Evolutionary conservation across 306 rosid genomes (phyloP).

Genomic region (Trichosanthes truncata): DNA sequence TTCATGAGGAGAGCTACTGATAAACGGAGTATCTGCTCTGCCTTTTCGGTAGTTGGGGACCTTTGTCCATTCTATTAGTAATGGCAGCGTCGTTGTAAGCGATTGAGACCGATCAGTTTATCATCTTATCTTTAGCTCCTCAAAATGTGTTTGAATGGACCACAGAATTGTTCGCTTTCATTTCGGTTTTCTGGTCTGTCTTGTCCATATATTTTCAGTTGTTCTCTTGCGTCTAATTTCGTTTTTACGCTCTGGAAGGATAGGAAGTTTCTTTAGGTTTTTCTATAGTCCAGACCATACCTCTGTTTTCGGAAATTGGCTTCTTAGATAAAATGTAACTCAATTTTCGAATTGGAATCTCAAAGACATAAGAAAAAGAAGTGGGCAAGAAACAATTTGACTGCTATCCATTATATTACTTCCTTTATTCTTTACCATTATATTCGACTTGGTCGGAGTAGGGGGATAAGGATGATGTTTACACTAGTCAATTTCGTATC

Average conservation of each 20-base stretch:
- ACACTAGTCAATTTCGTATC: not conserved
- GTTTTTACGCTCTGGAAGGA: not conserved
- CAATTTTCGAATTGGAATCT: not conserved
- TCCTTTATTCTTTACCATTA: not conserved
- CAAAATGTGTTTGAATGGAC: conserved; percentile 42
- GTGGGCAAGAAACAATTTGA: not conserved
- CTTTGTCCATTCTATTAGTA: conserved; percentile 35
- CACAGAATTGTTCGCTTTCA: conserved; percentile 29
- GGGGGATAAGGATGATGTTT: not conserved
- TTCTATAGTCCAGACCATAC: not conserved
- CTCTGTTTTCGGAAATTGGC: not conserved
- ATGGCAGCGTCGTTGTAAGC: conserved; percentile 16
- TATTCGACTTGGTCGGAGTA: not conserved
- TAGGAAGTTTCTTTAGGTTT: not conserved
- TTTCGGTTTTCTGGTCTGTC: conserved; percentile 10
- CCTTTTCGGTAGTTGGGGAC: conserved; percentile 27
- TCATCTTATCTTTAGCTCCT: conserved; percentile 44
- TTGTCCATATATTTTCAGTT: conserved; percentile 19
- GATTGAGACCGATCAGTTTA: conserved; percentile 24
- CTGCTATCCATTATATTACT: not conserved
- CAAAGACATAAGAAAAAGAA: not conserved
- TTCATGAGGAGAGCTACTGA: conserved; percentile 14
- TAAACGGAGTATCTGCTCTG: conserved; percentile 11
- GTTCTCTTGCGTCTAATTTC: conserved; percentile 23
- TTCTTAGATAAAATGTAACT: not conserved